A percentile compares a stretch with the other conserved stretches of the same genome.
Conservation (phyloP, 345 rosid genomes). For the Bruguiera sexangula region DNA sequence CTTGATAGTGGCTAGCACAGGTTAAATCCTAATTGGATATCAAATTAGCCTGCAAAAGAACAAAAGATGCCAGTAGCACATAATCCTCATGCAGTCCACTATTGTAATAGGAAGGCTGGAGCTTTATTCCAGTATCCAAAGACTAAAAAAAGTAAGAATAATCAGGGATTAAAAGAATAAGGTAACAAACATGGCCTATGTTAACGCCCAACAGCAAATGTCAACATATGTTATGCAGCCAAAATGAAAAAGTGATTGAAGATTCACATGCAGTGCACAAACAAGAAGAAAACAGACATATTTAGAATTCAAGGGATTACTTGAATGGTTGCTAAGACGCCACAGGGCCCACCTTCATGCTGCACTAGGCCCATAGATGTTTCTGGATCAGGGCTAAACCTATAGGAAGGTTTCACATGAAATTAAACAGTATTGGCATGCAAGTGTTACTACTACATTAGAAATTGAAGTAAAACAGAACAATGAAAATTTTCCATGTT, state of each 20-base stretch:
- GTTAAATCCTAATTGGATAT: neutral
- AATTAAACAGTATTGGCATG: slow-evolving; percentile 26
- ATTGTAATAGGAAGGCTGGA: too few relatives aligned
- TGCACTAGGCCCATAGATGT: slow-evolving; percentile 98
- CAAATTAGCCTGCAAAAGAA: neutral
- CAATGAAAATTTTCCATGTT: neutral
- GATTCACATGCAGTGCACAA: slow-evolving; percentile 7
- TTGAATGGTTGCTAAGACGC: slow-evolving; percentile 96
- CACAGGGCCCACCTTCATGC: slow-evolving; percentile 99
- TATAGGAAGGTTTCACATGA: slow-evolving; percentile 32
- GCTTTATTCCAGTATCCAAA: too few relatives aligned
- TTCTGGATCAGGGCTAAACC: slow-evolving; percentile 97
- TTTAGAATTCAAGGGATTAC: slow-evolving; percentile 39
- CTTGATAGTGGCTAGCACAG: too few relatives aligned
- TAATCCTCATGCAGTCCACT: neutral
- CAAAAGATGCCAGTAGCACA: neutral
- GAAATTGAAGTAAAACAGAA: slow-evolving; percentile 8
- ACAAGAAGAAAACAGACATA: slow-evolving; percentile 14
- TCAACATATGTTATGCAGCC: neutral
- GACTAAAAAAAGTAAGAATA: too few relatives aligned
- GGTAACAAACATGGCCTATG: neutral
- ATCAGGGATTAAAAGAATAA: too few relatives aligned
- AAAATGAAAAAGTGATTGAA: slow-evolving; percentile 1
- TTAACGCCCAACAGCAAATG: neutral
- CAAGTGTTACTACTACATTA: slow-evolving; percentile 13